Base-by-base conservation (phyloP, 495 filamentous ascomycete species). In the Aspergillus ostianus region DNA sequence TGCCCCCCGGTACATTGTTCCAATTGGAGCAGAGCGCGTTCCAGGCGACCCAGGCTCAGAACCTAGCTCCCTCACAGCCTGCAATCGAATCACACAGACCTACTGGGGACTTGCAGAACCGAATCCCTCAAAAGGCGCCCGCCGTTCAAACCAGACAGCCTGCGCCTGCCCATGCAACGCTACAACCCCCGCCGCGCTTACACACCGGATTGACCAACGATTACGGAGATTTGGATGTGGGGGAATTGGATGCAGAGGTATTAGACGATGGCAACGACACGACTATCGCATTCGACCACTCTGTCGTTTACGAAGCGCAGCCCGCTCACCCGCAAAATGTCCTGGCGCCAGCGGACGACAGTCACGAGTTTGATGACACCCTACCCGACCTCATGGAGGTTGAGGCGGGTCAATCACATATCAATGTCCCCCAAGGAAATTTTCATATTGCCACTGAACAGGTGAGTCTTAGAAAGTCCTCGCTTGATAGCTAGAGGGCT, bases 11-110 rank as follows among this genome's bases (percentile, higher is more conserved):
- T 60, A 76, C 80, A 15, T 72, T 84, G 52, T 68, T 75, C 47
- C 73, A 83, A 63, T 68, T 87, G 26, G 83, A 87, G 66, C 75
- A 85, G 58, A 74, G 77, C 70, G 83, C 84, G 17, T 76, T 78
- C 45, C 75, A 72, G 58, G 77, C 79, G 30, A 86, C 80, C 4
- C 84, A 84, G 63, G 62, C 20, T 48, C 67, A 49, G 29, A 51
- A 50, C 15, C 41, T 26, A 9, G 41, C 45, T 13, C 55, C 48
- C 6, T 41, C 49, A 2, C 63, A 59, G 10, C 56, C 26, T 32
- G 52, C 55, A 51, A 36, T 13, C 23, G 18, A 30, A 47, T 6
- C 47, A 44, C 32, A 61, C 51, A 26, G 58, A 56, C 23, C 70
- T 55, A 20, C 59, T 56, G 50, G 61, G 64, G 61, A 51, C 45